These are phyloP conservation scores for Rhodofomes roseus DNA, from an alignment of 1,284 basidiomycete genomes.

Conservation along the genomic window DNA sequence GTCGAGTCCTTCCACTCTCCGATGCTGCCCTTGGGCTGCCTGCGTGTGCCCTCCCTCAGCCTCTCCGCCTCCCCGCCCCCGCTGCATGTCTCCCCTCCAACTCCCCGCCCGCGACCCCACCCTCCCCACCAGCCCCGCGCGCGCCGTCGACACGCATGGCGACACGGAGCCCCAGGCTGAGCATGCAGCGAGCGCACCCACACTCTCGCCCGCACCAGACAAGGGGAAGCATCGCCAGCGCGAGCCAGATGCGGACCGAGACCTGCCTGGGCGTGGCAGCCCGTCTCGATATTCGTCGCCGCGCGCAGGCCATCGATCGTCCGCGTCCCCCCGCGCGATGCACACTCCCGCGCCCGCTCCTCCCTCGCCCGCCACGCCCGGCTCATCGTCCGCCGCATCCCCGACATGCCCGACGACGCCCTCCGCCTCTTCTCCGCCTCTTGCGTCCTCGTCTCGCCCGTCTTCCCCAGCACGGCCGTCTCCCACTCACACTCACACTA, in stretches of 20 bases:
- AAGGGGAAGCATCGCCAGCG: background rate
- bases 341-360: background rate
- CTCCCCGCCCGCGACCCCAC: background rate
- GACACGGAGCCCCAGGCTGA: background rate
- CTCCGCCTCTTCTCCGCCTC: background rate
- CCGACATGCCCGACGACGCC: background rate
- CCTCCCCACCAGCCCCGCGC: background rate
- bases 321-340: background rate
- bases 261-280: background rate
- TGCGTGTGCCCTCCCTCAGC: background rate
- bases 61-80: background rate
- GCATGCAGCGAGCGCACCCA: background rate
- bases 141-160: background rate
- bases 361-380: background rate
- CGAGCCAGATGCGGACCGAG: background rate
- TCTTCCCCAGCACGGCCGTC: background rate
- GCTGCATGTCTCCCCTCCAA: background rate
- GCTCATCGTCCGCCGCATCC: background rate
- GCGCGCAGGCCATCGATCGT: constrained; percentile 4
- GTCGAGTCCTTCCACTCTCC: background rate
- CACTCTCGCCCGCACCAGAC: background rate
- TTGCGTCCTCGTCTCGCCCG: background rate
- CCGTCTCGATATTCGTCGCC: background rate
- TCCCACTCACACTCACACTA: background rate
- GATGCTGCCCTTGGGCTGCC: background rate